Evolutionary conservation across 192 early-diverging fungal genomes (phyloP), one percentile per base, ranked within the genome.

Genomic region (Thamnidium elegans): DNA sequence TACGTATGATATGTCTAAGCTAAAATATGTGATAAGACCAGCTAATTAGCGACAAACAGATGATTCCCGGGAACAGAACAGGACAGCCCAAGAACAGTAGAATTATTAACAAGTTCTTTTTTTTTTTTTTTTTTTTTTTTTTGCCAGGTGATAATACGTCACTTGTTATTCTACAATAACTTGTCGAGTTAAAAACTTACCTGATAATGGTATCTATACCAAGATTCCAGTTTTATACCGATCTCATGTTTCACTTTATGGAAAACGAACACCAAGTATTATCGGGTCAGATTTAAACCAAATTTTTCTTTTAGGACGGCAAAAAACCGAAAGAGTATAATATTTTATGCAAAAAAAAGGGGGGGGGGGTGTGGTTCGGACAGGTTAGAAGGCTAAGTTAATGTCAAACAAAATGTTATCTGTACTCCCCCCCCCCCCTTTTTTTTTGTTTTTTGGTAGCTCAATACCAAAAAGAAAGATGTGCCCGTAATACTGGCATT

Each of bases 111-210:
- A n/a, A n/a, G n/a, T n/a, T n/a, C 26, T 26, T 26, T 1, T 26
- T 26, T 26, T 26, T 26, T n/a, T n/a, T n/a, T n/a, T n/a, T 26
- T 26, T 26, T 26, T 26, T 26, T 26, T 26, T 26, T 26, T 26
- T 70, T 61, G 68, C 50, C 46, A 36, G 58, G 62, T 13, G 68
- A 64, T 20, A 64, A 70, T 52, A 64, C 55, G 13, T 70, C 68
- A 13, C 39, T 43, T 32, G 23, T 63, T 4, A 45, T 70, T 1
- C 62, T 62, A 19, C 68, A 15, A 62, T 64, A 45, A 47, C 31
- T 0, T 64, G 62, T 45, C 63, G 61, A 62, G 59, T 70, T 5
- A 70, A 61, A 30, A 54, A 70, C 15, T 36, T 36, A 21, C 55
- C 44, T 2, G 32, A 17, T 7, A 39, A 55, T 9, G 65, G 58